Base-by-base conservation (phyloP, 345 rosid species). In the Acer saccharum region DNA sequence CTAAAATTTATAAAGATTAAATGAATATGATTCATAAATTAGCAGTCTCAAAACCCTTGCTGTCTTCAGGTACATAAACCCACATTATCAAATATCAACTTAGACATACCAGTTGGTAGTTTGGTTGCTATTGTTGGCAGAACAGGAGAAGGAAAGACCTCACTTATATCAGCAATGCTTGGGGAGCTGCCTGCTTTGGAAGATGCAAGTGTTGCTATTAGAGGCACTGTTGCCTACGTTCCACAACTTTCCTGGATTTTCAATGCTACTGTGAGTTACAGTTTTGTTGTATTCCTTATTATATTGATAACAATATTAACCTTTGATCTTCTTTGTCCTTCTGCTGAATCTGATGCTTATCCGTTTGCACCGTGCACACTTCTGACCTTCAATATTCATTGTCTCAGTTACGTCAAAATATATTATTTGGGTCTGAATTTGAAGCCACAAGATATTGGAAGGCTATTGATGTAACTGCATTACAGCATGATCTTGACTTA, bases 211-310 rank as follows among this genome's bases (percentile, higher is more conserved):
- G 90, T 89, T 80, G 85, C 83, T 68, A 83, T 90, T 64, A 88
- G 99, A 84, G 99, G 99, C 63, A 84, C 93, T 0, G 94, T 96
- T 43, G 97, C 99, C 66, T 96, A 91, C 85, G 97, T 92, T 87
- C 97, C 99, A 70, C 99, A 96, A 87, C 84, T 96, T 78, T 92
- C 99, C 18, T 96, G 99, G 99, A 96, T 96, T 86, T 96, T 96
- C 79, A 96, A 94, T 87, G 98, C 97, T 76, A 91, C 98, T 61
- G 98, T 95, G 84, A 85, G 96, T 82, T 80, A 35, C 74, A 61
- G 32, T 25, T 65, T 58, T 6, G 48, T 58, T 65, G 50, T 69
- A 27, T 71, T 69, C 57, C n/a, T 44, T 39, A 29, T 32, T 63
- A 62, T 52, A 29, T 39, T 16, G 4, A 55, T 43, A 61, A 62